Evolutionary conservation across 192 early-diverging fungal species (phyloP).

Genomic region (Rhizophlyctis rosea): DNA sequence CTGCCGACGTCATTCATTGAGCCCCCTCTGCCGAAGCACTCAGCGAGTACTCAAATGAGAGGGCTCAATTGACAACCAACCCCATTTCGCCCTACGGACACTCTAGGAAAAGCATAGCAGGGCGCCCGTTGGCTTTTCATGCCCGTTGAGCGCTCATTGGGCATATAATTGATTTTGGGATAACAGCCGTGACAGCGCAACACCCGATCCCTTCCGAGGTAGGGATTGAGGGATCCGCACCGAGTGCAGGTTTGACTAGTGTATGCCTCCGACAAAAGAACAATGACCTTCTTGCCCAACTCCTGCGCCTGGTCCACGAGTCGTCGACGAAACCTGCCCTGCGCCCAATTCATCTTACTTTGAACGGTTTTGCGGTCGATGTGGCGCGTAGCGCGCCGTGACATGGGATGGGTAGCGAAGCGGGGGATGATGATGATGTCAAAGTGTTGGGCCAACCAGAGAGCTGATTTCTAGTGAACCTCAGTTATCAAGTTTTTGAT

Average conservation of each 20-base stretch:
- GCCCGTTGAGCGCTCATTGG: too few relatives aligned
- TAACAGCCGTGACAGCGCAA: conserved; percentile 8
- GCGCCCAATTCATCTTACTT: conserved; percentile 1
- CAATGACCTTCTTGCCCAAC: conserved; percentile 4
- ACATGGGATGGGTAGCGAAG: conserved; percentile 4
- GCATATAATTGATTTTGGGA: too few relatives aligned
- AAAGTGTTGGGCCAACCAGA: conserved; percentile 6
- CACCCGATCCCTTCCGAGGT: not conserved
- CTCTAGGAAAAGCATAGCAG: too few relatives aligned
- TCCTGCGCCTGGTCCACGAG: conserved; percentile 3
- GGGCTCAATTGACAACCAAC: too few relatives aligned
- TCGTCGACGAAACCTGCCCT: not conserved
- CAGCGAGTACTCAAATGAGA: too few relatives aligned
- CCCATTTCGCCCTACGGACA: too few relatives aligned
- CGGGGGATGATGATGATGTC: conserved; percentile 7
- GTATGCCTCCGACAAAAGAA: conserved; percentile 9
- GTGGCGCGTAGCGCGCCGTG: not conserved
- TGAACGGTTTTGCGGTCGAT: not conserved
- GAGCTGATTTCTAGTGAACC: conserved; percentile 3
- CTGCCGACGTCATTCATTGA: too few relatives aligned
- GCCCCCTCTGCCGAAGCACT: too few relatives aligned
- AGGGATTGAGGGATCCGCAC: conserved; percentile 2
- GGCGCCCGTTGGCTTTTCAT: too few relatives aligned
- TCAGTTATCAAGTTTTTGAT: conserved; percentile 9
- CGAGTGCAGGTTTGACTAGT: conserved; percentile 14